Evolutionary conservation across 2,329 filamentous ascomycete genomes (phyloP).

Genomic region (Tolypocladium paradoxum): DNA sequence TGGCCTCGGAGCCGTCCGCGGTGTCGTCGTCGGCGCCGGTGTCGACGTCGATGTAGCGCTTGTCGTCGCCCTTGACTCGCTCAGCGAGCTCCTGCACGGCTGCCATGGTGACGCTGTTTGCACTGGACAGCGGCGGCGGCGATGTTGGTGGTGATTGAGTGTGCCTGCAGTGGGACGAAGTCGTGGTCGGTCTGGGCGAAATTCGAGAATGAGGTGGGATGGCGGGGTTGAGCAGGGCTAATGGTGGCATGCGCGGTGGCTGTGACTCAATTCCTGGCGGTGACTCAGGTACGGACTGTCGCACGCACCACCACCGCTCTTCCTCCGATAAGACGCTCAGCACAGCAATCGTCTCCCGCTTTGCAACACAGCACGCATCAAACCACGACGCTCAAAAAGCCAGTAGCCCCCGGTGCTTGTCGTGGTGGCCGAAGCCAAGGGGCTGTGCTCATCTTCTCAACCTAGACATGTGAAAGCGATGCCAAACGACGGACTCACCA

Average conservation of each 20-base stretch:
- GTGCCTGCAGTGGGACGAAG: background rate
- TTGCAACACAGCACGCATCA: background rate
- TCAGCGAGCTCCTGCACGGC: constrained; percentile 39
- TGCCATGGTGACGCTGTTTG: constrained; percentile 21
- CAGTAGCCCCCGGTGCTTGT: background rate
- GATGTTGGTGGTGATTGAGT: background rate
- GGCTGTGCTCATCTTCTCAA: background rate
- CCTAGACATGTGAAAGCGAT: background rate
- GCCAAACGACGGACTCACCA: background rate
- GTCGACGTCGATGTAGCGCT: constrained; percentile 70
- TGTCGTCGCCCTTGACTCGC: constrained; percentile 14
- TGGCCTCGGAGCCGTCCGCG: constrained; percentile 56
- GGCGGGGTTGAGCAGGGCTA: background rate
- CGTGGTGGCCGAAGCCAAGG: background rate
- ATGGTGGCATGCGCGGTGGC: background rate
- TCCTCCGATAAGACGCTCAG: background rate
- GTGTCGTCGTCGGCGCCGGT: constrained; percentile 59
- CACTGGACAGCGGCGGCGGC: background rate
- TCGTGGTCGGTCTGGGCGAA: background rate
- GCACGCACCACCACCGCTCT: background rate
- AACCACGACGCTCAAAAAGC: background rate
- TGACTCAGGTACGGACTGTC: background rate
- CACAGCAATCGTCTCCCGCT: background rate
- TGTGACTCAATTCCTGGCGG: background rate
- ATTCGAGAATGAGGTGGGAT: background rate